Base-by-base conservation (phyloP, 441 rosid genomes). In the Sinapis alba region DNA sequence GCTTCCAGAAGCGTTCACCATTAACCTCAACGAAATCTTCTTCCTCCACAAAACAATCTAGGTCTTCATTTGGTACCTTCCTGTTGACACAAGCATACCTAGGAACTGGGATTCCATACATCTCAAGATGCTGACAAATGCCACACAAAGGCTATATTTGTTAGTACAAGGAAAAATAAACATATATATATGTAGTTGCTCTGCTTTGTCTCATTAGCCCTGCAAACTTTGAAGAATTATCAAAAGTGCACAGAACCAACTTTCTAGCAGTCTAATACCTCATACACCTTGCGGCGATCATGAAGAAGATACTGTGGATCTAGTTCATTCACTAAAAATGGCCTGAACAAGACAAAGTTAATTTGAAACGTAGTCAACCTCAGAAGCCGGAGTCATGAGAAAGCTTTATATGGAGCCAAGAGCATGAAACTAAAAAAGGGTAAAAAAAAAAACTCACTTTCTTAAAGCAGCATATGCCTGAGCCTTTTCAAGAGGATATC, bases 21-120 rank as follows among this genome's bases (percentile, higher is more conserved):
- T 90, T 85, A 79, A 97, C 98, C 89, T 97, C 99, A 50, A 97
- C 96, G 87, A 87, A 94, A 88, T 97, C 99, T 80, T 97, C 99
- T 86, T 91, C 92, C 83, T 97, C 99, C 5, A 90, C 38, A 78
- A 97, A 97, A 83, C 82, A 92, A 65, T 92, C 97, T 79, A 97
- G 78, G 67, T 94, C 97, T 84, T 97, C 93, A 76, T 85, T 73
- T 50, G 98, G 97, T 58, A 80, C 86, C 70, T 83, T 90, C 78
- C 99, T 87, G 80, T 92, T 92, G 59, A 97, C 98, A 85, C 92
- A 87, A 71, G 99, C 99, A 78, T 92, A 94, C 84, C 98, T 88
- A 58, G 99, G 99, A 79, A 97, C 98, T 59, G 98, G 94, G 81
- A 97, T 91, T 76, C 99, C 98, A 88, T 83, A 97, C 89, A 81